Percentiles rank a stretch among this genome's conserved stretches.
These are phyloP conservation scores for Pleurostoma richardsiae DNA, from an alignment of 2,329 filamentous ascomycete genomes.

Conservation along the genomic window DNA sequence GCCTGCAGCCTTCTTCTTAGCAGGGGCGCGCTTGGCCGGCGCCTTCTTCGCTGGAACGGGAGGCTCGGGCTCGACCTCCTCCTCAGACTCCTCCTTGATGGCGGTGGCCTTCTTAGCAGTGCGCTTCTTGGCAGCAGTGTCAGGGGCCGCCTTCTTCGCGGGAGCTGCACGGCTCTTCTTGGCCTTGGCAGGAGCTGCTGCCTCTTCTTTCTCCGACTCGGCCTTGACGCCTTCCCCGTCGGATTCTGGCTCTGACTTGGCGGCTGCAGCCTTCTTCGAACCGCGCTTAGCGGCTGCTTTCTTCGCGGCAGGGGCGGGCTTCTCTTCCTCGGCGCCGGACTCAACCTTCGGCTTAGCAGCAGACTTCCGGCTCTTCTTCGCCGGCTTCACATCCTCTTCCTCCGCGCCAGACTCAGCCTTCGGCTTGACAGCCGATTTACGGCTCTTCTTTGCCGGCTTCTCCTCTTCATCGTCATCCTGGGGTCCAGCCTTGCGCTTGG, in stretches of 20 bases:
- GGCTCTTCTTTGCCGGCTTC: conserved; percentile 33
- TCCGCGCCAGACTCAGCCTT: conserved; percentile 11
- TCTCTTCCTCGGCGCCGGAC: neutral
- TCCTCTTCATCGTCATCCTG: conserved; percentile 20
- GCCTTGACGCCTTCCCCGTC: neutral
- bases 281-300: neutral
- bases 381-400: conserved; percentile 12
- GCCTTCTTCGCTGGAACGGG: neutral
- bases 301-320: neutral
- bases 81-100: neutral
- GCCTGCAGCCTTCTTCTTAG: neutral
- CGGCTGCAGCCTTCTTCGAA: neutral
- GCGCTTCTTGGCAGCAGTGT: conserved; percentile 9
- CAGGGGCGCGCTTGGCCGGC: neutral
- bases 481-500: conserved; percentile 25
- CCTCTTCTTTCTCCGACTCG: conserved; percentile 5
- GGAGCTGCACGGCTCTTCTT: neutral
- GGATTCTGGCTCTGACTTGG: conserved; percentile 2
- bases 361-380: conserved; percentile 19
- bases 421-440: conserved; percentile 19
- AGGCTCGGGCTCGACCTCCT: neutral
- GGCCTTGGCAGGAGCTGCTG: neutral
- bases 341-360: conserved; percentile 11
- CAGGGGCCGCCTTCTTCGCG: conserved; percentile 6
- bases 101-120: conserved; percentile 2